phyloP scores from a whole-genome alignment of 768 basidiomycete genomes.

The Leccinum truebloodii region DNA sequence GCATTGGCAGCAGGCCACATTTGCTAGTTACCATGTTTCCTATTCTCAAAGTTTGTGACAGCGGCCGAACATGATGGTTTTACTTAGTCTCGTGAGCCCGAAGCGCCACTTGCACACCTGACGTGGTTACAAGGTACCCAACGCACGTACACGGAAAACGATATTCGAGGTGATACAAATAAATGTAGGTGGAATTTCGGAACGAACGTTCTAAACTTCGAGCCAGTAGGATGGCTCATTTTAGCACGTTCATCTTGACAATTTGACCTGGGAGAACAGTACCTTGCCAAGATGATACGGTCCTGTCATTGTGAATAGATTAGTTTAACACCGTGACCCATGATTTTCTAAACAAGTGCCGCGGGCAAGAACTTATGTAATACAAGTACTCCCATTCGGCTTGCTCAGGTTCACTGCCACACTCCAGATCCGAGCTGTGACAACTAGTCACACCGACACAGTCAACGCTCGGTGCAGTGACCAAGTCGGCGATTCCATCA shows the following conservation, averaged over 20 bases:
- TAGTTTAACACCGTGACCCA: too few relatives aligned
- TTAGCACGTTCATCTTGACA: too few relatives aligned
- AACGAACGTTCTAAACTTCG: not conserved
- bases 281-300: too few relatives aligned
- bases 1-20: not conserved
- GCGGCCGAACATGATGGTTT: not conserved
- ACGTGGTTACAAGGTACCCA: not conserved
- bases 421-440: not conserved
- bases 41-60: not conserved
- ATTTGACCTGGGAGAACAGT: too few relatives aligned
- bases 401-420: constrained; percentile 17
- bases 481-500: constrained; percentile 1
- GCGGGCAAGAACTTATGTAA: too few relatives aligned
- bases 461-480: not conserved
- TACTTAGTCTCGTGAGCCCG: not conserved
- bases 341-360: too few relatives aligned
- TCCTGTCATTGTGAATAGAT: too few relatives aligned
- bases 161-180: not conserved
- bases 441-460: not conserved
- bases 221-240: too few relatives aligned
- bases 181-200: not conserved
- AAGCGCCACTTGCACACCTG: not conserved
- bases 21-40: not conserved
- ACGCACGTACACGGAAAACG: not conserved
- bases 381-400: not conserved